Base-by-base conservation (phyloP, 2,329 filamentous ascomycete species). In the Fusarium sp. region DNA sequence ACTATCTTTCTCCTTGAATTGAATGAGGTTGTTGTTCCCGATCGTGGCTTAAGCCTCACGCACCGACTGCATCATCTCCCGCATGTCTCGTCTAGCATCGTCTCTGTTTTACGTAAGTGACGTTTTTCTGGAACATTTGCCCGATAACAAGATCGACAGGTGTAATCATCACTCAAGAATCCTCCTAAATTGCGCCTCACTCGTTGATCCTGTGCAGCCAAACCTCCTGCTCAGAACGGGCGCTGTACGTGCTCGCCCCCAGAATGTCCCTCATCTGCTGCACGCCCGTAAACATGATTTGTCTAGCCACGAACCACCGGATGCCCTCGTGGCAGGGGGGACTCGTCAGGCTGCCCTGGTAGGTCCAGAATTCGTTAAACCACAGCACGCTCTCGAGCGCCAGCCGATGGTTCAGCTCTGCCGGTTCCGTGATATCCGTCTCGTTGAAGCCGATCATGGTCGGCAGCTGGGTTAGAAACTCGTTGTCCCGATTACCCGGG, bases 361-460 rank as follows among this genome's bases (percentile, higher is more conserved):
- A 76, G 3, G 74, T 75, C 74, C 74, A 76, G 2, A 76, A 76
- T 41, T 76, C 74, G 6, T 76, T 73, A 59, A 76, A 76, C 3
- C 58, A 60, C 13, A 68, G 24, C 0, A 73, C 74, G 14, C 71
- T 73, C n/a, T 70, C 66, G 1, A 76, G n/a, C 6, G 71, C 58
- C 1, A 73, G n/a, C 0, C 9, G 58, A 2, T 73, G 74, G 2
- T 76, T 68, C 0, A 76, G 29, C 0, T 64, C 64, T 14, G 29
- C 4, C 35, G 66, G 57, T 5, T 74, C 37, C 0, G 39, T 52
- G 0, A 52, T 39, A 1, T 74, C 62, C 0, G 69, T 71, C 1
- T 76, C 68, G 11, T 76, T 75, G 27, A 76, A 76, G 0, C 74
- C 69, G 8, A 76, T 67, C 58, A 69, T 67, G 2, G 60, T 9